A percentile compares a stretch with the other conserved stretches of the same genome.
phyloP scores from a whole-genome alignment of 257 asterid species.

The Primulina huaijiensis region DNA sequence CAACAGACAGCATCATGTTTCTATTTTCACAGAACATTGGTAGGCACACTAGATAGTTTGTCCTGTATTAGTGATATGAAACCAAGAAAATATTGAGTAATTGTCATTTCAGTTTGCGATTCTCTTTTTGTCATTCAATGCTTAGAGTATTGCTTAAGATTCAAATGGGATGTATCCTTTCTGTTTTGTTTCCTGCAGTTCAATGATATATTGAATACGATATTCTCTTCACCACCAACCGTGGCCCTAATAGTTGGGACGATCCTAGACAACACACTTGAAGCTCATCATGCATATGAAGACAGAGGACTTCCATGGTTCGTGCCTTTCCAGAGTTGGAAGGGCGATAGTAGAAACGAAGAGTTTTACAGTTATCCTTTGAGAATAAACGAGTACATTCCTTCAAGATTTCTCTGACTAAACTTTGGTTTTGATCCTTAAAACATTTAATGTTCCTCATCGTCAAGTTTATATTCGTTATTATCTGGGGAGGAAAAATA shows the following conservation, averaged over 20 bases:
- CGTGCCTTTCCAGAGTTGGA: conserved; percentile 61
- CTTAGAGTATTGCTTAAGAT: background rate
- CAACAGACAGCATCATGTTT: too few species aligned
- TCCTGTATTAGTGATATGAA: too few species aligned
- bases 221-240: conserved; percentile 80
- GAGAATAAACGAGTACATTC: conserved; percentile 66
- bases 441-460: too few species aligned
- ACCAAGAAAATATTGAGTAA: background rate
- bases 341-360: conserved; percentile 83
- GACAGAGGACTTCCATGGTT: conserved; percentile 94
- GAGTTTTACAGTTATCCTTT: conserved; percentile 89
- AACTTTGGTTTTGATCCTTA: conserved; percentile 20
- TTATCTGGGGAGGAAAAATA: too few species aligned
- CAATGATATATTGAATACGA: conserved; percentile 74
- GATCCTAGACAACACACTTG: conserved; percentile 76
- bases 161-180: background rate
- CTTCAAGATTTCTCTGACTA: conserved; percentile 64
- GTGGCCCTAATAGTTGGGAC: conserved; percentile 74
- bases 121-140: background rate
- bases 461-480: too few species aligned
- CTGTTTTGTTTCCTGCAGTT: conserved; percentile 55
- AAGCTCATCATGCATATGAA: conserved; percentile 45
- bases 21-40: too few species aligned
- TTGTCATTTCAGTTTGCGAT: too few species aligned
- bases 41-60: too few species aligned